Evolutionary conservation across 805 yeast species (phyloP), one percentile per base, ranked within the genome.

Genomic region (Tetrapisispora taiwanensis): DNA sequence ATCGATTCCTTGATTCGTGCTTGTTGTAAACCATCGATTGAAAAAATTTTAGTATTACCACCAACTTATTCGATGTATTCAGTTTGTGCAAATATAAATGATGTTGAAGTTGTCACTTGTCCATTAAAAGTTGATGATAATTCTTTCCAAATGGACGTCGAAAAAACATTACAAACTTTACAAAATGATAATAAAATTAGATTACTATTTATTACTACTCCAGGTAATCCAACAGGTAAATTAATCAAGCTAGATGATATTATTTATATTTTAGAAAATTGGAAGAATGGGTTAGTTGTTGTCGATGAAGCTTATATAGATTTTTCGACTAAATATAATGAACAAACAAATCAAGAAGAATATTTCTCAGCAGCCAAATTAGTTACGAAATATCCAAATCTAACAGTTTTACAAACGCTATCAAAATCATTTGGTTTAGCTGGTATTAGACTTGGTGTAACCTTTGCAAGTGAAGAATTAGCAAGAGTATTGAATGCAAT

Each of bases 11-110:
- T 90, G 44, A 80, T 92, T 49, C 71, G 98, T 54, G 85, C 95
- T 44, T 74, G 83, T 43, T 85, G 96, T 57, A 69, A 64, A 5
- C 98, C 98, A 2, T 84, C 84, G 2, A 72, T 70, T 50, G 96
- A 89, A 48, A 90, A 87, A 60, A 65, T 92, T 58, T 66, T 92
- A 53, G 77, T 78, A 1, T 81, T 95, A 62, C 96, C 97, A 3
- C 97, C 98, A 36, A 92, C 98, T 0, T 92, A 92, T 59, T 97
- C 97, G 7, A 92, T 92, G 98, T 92, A 92, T 70, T 68, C 84
- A 4, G 89, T 92, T 30, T 83, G 95, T 59, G 94, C 97, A 1
- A 76, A 78, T 26, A 83, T 92, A 47, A 92, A 92, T 58, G 97
- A 92, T 55, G 84, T 90, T 9, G 85, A 72, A 24, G 70, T 84